Evolutionary conservation across 495 filamentous ascomycete species (phyloP), one percentile per base, ranked within the genome.

Genomic region (Podospora australis): DNA sequence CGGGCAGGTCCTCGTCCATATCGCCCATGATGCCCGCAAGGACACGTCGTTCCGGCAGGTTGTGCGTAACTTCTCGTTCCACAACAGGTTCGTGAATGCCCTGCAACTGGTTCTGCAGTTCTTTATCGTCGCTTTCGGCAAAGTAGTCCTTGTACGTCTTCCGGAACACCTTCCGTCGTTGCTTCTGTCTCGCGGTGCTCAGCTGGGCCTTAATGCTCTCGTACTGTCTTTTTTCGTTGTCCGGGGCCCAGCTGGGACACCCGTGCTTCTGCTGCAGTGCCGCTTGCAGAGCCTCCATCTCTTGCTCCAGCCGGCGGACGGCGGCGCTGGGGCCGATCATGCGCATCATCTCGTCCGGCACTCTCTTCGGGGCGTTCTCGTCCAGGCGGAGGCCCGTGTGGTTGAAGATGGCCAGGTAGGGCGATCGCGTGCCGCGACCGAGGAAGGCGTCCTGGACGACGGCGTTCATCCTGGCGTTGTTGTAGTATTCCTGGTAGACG

Each of bases 381-480:
- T 54, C 45, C 3, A 40, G 46, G 34, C 45, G 45, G 24, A 49
- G 39, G 38, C 51, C 51, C 29, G 39, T 54, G 30, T 54, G 46
- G 39, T 54, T 54, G 6, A 54, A 35, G 19, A 45, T 45, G 39
- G 45, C 51, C 2, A 54, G 51, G 51, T 54, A 54, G 45, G 51
- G 45, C 1, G 51, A 39, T 34, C 39, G 0, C 36, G 51, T 54
- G 14, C 45, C 39, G 23, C 51, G 51, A 20, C 44, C 44, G n/a
- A 52, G 42, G 50, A 56, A 52, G 22, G 54, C 49, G 28, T 56
- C 54, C 34, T 56, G 54, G 17, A 56, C 50, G 28, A 52, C 54
- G 49, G 54, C 50, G 25, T 48, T 51, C 34, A 48, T 52, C 34
- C 13, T 44, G 44, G 49, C 24, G 43, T 53, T 54, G 39, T 54